phyloP scores from a whole-genome alignment of 2,329 filamentous ascomycete species.

The Parascedosporium putredinis region DNA sequence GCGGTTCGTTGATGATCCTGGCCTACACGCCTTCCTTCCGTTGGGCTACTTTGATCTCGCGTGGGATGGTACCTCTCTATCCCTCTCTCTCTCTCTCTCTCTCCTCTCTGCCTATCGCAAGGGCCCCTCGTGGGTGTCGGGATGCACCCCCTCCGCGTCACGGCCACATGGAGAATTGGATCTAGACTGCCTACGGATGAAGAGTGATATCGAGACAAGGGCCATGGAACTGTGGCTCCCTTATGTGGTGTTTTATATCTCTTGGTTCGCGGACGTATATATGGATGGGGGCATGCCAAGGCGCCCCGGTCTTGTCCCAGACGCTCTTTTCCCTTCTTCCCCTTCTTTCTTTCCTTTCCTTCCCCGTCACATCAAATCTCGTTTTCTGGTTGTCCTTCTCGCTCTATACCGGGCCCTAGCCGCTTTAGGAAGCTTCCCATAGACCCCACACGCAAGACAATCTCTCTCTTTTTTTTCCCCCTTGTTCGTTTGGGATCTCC shows the following conservation, averaged over 20 bases:
- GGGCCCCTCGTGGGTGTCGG: too few relatives aligned
- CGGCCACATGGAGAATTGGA: too few relatives aligned
- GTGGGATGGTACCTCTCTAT: too few relatives aligned
- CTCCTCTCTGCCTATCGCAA: too few relatives aligned
- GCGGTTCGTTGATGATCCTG: too few relatives aligned
- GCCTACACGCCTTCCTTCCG: too few relatives aligned
- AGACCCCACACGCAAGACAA: too few relatives aligned
- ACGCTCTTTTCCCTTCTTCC: not conserved
- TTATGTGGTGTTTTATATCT: not conserved
- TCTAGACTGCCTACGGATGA: too few relatives aligned
- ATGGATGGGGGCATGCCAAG: constrained; percentile 1
- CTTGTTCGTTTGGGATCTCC: not conserved
- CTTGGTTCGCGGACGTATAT: not conserved
- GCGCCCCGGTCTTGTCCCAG: not conserved
- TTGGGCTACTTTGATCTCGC: too few relatives aligned
- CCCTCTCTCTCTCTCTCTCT: too few relatives aligned
- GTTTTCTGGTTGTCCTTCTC: too few relatives aligned
- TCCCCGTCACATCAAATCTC: not conserved
- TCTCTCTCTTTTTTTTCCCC: not conserved
- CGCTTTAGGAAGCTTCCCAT: not conserved
- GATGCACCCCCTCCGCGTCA: too few relatives aligned
- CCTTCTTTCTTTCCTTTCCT: not conserved
- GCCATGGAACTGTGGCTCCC: not conserved
- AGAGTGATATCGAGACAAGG: not conserved
- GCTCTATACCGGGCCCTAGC: not conserved